These are phyloP conservation scores for Talaromyces amestolkiae DNA, from an alignment of 2,329 filamentous ascomycete species.

Conservation along the genomic window DNA sequence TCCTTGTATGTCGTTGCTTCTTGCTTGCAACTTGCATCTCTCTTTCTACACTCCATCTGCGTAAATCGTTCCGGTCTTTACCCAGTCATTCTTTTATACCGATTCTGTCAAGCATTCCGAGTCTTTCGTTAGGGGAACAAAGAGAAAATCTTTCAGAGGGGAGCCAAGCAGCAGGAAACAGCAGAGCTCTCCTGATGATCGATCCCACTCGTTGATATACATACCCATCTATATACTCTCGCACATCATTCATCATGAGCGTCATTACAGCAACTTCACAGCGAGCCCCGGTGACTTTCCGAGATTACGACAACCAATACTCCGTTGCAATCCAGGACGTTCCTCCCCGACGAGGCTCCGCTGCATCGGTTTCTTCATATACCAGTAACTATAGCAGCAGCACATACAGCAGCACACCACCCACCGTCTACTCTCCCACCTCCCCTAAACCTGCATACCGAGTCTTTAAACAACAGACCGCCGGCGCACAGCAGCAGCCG, in stretches of 20 bases:
- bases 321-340: conserved; percentile 31
- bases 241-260: conserved; percentile 33
- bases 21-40: not conserved
- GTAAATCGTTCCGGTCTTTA: not conserved
- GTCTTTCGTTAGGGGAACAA: not conserved
- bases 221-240: not conserved
- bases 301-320: conserved; percentile 30
- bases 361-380: conserved; percentile 40
- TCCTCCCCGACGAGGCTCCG: conserved; percentile 33
- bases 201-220: not conserved
- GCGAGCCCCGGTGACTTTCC: conserved; percentile 33
- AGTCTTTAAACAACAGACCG: conserved; percentile 35
- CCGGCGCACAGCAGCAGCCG: not conserved
- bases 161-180: not conserved
- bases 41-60: not conserved
- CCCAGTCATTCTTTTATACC: conserved; percentile 4
- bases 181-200: not conserved
- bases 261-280: conserved; percentile 41
- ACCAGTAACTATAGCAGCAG: conserved; percentile 27
- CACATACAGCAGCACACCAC: conserved; percentile 39
- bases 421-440: conserved; percentile 38
- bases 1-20: not conserved
- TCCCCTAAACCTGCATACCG: conserved; percentile 31
- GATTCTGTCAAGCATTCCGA: conserved; percentile 2
- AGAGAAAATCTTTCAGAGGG: not conserved